Percentiles rank a stretch among this genome's conserved stretches.
Conservation (phyloP, 176 grass and related monocot genomes). For the Zea mays region Zm-B73-REFERENCE-NAM-5.0 NC_050100.1:29391501-29392000, state of each 20-base stretch:
- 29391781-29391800: background rate
- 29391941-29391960: no score
- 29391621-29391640: slow-evolving; percentile 10
- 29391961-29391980: no score
- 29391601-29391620: background rate
- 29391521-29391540: slow-evolving; percentile 15
- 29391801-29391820: background rate
- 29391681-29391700: slow-evolving; percentile 7
- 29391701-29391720: background rate
- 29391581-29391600: background rate
- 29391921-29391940: no score
- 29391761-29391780: background rate
- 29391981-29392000: no score
- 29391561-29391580: background rate
- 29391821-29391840: background rate
- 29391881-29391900: no score
- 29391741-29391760: background rate
- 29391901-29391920: no score
- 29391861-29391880: no score
- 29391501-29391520: slow-evolving; percentile 15
- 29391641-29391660: background rate
- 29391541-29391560: background rate
- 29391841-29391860: background rate
- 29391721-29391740: background rate
- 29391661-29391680: slow-evolving; percentile 19